Evolutionary conservation across 495 filamentous ascomycete genomes (phyloP).

Genomic region (Neurospora sp.): DNA sequence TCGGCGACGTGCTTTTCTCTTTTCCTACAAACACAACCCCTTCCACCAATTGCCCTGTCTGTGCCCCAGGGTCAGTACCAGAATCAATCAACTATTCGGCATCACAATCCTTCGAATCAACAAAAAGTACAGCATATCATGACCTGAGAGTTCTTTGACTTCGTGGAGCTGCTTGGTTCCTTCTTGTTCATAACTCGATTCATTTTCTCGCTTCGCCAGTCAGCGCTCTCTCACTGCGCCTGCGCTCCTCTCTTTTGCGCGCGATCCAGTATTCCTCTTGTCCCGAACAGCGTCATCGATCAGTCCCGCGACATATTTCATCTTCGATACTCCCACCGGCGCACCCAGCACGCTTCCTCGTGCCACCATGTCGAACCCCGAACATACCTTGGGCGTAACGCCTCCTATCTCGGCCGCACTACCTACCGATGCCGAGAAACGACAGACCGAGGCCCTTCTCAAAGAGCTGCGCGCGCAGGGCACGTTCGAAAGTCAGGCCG

Average conservation of each 20-base stretch:
- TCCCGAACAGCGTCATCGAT: background rate
- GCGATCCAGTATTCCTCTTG: background rate
- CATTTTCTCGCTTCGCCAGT: background rate
- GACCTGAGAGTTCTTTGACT: background rate
- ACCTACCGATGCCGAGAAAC: conserved; percentile 65
- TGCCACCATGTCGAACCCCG: conserved; percentile 13
- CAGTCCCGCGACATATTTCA: background rate
- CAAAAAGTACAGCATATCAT: background rate
- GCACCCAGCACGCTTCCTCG: background rate
- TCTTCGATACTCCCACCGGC: background rate
- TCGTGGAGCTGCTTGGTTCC: background rate
- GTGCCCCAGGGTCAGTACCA: background rate
- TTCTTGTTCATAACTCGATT: background rate
- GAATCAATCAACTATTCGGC: background rate
- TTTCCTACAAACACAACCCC: background rate
- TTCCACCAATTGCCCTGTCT: background rate
- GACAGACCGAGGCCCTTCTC: conserved; percentile 65
- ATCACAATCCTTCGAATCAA: background rate
- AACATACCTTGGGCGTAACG: conserved; percentile 62
- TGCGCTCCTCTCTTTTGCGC: background rate
- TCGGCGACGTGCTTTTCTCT: background rate
- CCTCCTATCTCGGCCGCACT: conserved; percentile 67
- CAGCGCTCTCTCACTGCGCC: background rate
- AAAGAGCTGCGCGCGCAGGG: conserved; percentile 76
- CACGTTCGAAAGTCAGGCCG: conserved; percentile 74